Evolutionary conservation across 768 basidiomycete genomes (phyloP).

Genomic region (Tylopilus felleus): DNA sequence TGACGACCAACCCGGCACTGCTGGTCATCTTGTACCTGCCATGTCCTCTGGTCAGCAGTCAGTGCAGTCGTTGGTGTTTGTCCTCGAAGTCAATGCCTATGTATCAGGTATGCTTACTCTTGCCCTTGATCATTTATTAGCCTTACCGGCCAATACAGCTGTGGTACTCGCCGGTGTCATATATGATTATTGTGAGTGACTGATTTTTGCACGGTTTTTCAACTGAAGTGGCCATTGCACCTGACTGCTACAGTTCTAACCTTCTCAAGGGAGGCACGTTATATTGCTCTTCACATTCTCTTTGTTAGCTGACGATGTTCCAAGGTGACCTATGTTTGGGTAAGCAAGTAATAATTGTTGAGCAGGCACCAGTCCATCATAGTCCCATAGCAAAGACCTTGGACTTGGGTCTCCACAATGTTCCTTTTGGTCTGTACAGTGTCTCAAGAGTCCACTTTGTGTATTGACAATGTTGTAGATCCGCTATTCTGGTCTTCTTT

Average conservation of each 20-base stretch:
- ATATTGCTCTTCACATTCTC: background rate
- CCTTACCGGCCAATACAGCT: background rate
- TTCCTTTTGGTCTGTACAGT: background rate
- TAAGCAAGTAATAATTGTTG: background rate
- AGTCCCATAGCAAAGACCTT: background rate
- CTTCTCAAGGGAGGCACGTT: background rate
- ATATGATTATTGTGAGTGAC: background rate
- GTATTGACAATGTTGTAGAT: background rate
- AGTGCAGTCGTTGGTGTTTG: background rate
- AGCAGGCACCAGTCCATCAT: background rate
- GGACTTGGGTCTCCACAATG: slow-evolving; percentile 2
- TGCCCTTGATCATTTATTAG: background rate
- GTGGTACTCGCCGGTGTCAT: background rate
- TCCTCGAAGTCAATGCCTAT: background rate
- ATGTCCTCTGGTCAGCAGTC: background rate
- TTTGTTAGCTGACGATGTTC: background rate
- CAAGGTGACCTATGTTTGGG: slow-evolving; percentile 10
- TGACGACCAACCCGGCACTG: background rate
- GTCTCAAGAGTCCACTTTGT: background rate
- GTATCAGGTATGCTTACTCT: background rate
- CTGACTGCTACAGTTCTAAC: background rate
- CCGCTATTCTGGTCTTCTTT: slow-evolving; percentile 3
- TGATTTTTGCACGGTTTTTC: background rate
- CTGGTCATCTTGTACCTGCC: background rate
- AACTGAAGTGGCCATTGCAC: background rate